Evolutionary conservation across 1,139 yeast species (phyloP).

Genomic region (Pichia terricola): DNA sequence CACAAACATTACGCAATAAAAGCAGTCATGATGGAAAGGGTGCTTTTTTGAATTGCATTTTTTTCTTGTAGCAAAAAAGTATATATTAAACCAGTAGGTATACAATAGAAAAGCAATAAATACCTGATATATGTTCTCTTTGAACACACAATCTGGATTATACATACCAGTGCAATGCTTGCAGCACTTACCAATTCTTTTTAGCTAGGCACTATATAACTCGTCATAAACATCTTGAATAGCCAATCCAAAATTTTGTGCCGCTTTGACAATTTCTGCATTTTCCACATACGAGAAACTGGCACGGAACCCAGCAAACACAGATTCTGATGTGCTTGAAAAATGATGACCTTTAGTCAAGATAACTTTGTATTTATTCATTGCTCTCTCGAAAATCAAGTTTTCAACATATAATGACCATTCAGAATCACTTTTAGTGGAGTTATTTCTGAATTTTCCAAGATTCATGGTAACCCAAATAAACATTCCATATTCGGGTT

Average conservation of each 20-base stretch:
- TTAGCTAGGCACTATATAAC: neutral
- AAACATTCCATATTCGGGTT: conserved; percentile 53
- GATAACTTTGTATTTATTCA: conserved; percentile 34
- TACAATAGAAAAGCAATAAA: too few species aligned
- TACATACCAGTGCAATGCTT: too few species aligned
- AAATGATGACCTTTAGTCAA: conserved; percentile 54
- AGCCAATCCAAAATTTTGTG: conserved; percentile 20
- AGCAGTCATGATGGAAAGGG: too few species aligned
- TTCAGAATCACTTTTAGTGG: conserved; percentile 25
- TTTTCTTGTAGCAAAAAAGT: too few species aligned
- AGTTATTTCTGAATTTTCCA: conserved; percentile 36
- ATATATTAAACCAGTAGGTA: too few species aligned
- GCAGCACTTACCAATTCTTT: too few species aligned
- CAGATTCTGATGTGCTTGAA: conserved; percentile 30
- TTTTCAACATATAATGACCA: conserved; percentile 36
- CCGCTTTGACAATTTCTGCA: conserved; percentile 33
- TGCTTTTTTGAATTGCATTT: too few species aligned
- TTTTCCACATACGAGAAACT: conserved; percentile 50
- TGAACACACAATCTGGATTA: too few species aligned
- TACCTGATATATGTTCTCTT: too few species aligned
- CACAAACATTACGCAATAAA: too few species aligned
- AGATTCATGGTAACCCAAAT: conserved; percentile 40
- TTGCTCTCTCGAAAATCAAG: conserved; percentile 34
- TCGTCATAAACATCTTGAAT: conserved; percentile 12
- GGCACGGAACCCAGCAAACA: conserved; percentile 44